Evolutionary conservation across 495 filamentous ascomycete genomes (phyloP), one percentile per base, ranked within the genome.

Genomic region (Halenospora varia): DNA sequence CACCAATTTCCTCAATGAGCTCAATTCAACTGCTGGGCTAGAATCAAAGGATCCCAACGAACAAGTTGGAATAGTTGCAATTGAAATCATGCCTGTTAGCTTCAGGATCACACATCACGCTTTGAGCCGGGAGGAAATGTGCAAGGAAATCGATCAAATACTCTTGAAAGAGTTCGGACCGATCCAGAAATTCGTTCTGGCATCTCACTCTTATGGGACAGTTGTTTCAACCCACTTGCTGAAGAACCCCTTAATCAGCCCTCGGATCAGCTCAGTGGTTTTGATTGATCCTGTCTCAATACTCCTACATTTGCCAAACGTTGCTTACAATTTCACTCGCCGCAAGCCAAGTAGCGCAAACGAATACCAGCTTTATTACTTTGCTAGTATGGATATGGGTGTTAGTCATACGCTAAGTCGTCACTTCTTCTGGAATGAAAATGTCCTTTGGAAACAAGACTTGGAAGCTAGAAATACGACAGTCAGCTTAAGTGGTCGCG

Each of bases 281-380:
- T 70, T 88, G 19, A 75, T 88, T 25, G 85, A 88, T 64, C 85
- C 85, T 0, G 82, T 88, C n/a, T 77, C 76, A 3, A 74, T 88
- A 25, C 61, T 87, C 19, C 71, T 88, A 26, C 85, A 88, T 66
- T 68, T 85, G 10, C 85, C 85, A 22, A 77, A 86, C 57, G 82
- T 88, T 41, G 83, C 84, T n/a, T 88, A 83, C 74, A 88, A 88
- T 63, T 88, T 88, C 63, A 85, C 80, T 11, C 64, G 73, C 25
- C 75, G 85, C 2, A 66, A 66, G 45, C 85, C 85, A 0, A 68
- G 49, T 24, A 52, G 51, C 22, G 84, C 85, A 2, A 86, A 85
- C 59, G 84, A 88, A 68, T 77, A 80, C 69, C 79, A 83, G 68
- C 73, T 88, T 35, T 82, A 82, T 68, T 88, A 85, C 64, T 88